Percentiles rank a stretch among this genome's conserved stretches.
These are phyloP conservation scores for Sporisorium sorghi DNA, from an alignment of 1,284 basidiomycete genomes.

Conservation along the genomic window DNA sequence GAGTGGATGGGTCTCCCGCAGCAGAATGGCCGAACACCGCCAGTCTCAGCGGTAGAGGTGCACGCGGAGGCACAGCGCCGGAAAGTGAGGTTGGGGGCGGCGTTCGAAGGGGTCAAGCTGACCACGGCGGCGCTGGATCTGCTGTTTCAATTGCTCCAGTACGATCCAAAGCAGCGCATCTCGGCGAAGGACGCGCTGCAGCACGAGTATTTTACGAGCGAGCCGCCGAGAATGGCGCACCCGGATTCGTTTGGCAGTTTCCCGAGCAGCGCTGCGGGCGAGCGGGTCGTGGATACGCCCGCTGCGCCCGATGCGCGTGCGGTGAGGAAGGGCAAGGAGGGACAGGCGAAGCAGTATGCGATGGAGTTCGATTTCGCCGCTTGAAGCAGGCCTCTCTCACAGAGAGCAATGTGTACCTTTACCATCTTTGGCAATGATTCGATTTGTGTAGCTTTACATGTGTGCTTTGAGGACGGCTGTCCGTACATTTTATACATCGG, in stretches of 20 bases:
- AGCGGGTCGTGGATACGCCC: constrained; percentile 71
- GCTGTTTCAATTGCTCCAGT: constrained; percentile 83
- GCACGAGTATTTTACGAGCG: constrained; percentile 88
- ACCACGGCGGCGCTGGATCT: constrained; percentile 80
- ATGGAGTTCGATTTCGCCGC: constrained; percentile 39
- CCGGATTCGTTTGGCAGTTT: constrained; percentile 97
- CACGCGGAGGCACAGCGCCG: constrained; percentile 24
- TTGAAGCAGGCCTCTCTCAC: not conserved
- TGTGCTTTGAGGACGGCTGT: not conserved
- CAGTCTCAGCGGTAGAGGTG: not conserved
- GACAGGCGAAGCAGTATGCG: constrained; percentile 11
- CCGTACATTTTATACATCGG: not conserved
- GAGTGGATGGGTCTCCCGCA: constrained; percentile 74
- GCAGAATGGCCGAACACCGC: not conserved
- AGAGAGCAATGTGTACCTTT: too few species aligned
- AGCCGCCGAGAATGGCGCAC: constrained; percentile 93
- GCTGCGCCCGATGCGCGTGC: constrained; percentile 13
- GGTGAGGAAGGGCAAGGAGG: not conserved
- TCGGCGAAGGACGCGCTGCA: constrained; percentile 86
- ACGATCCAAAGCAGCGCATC: constrained; percentile 87
- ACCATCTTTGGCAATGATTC: too few species aligned
- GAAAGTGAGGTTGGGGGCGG: constrained; percentile 74
- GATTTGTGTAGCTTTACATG: too few species aligned
- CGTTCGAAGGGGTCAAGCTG: constrained; percentile 74
- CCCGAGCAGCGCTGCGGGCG: constrained; percentile 94